Conservation (phyloP, 371 early-diverging fungal species). For the Dinochytrium kinnereticum region DNA sequence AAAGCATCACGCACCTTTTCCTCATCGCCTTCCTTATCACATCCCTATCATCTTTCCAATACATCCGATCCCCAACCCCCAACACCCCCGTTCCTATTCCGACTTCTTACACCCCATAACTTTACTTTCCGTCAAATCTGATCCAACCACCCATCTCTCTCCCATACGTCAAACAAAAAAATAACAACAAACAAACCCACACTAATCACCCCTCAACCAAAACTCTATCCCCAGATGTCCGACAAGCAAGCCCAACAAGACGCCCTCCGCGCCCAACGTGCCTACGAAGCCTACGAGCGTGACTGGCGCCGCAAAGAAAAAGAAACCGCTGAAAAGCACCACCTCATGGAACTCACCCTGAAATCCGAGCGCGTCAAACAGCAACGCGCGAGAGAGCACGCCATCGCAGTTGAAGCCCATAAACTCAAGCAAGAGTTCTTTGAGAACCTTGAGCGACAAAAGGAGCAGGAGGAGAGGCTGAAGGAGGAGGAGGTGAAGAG, state of each 20-base stretch:
- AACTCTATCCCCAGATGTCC: no score
- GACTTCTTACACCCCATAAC: neutral
- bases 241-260: constrained; percentile 65
- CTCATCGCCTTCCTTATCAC: no score
- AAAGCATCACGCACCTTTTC: no score
- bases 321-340: constrained; percentile 49
- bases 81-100: no score
- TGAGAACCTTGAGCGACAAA: constrained; percentile 52
- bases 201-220: no score
- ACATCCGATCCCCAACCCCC: no score
- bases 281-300: constrained; percentile 60
- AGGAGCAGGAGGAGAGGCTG: constrained; percentile 51
- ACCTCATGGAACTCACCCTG: constrained; percentile 46
- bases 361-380: constrained; percentile 52
- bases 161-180: no score
- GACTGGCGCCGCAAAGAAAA: constrained; percentile 63
- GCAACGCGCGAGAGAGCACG: constrained; percentile 56
- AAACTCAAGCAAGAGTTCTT: constrained; percentile 58
- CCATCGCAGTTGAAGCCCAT: constrained; percentile 58
- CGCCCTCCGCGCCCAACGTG: constrained; percentile 57
- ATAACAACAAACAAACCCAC: no score
- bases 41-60: no score
- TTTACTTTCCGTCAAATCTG: no score
- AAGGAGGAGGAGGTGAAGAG: constrained; percentile 43
- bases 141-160: no score